Conservation (phyloP, 352 stramenopile genomes). For the Thalassiosira livingstoniorum region DNA sequence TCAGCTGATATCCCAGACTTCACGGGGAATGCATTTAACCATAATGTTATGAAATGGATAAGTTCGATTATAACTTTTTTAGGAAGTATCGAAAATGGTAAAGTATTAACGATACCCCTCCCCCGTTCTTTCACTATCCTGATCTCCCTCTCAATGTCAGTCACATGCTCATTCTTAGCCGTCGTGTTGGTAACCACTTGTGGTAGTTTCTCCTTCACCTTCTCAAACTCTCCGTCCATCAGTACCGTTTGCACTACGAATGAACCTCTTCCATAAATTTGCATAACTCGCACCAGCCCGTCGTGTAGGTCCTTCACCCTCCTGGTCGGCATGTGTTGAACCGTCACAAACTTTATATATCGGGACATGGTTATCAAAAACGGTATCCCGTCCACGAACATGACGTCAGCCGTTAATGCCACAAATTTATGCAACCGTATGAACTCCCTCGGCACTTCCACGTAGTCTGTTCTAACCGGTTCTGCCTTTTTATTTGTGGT, state of each 20-base stretch:
- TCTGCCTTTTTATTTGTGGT: too few species aligned
- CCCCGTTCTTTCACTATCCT: conserved; percentile 19
- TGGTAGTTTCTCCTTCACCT: conserved; percentile 7
- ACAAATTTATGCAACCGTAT: too few species aligned
- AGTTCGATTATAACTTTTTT: conserved; percentile 20
- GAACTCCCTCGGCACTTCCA: too few species aligned
- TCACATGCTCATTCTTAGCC: conserved; percentile 47
- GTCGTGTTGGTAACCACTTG: conserved; percentile 21
- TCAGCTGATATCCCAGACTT: conserved; percentile 9
- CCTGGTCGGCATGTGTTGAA: conserved; percentile 4
- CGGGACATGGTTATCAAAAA: too few species aligned
- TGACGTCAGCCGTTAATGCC: too few species aligned
- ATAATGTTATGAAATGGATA: conserved; percentile 20
- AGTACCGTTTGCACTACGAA: conserved; percentile 29
- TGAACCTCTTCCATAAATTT: conserved; percentile 23
- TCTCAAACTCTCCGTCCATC: conserved; percentile 52
- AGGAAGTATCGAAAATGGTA: conserved; percentile 38
- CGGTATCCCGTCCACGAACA: too few species aligned
- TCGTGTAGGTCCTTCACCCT: conserved; percentile 4
- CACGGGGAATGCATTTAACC: conserved; percentile 24
- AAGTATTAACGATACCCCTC: not conserved
- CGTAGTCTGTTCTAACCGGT: too few species aligned
- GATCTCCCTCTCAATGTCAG: conserved; percentile 22
- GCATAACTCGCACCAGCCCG: conserved; percentile 5
- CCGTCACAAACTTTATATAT: conserved; percentile 57